Percentiles rank a stretch among this genome's conserved stretches.
Conservation (phyloP, 73 alveolate species). For the Paramecium tetraurelia region DNA sequence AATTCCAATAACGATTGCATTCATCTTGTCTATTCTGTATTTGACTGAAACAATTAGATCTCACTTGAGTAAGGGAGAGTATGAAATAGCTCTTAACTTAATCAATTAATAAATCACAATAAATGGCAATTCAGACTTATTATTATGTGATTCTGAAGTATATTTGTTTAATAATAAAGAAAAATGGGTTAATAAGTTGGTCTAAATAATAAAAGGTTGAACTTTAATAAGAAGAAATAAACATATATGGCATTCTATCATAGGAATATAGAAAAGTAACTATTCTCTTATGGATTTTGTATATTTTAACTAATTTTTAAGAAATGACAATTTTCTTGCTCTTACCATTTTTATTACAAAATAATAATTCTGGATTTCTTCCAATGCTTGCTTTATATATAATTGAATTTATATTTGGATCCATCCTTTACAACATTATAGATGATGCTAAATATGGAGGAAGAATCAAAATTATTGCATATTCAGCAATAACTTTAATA, state of each 20-base stretch:
- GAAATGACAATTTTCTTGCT: background rate
- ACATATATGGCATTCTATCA: background rate
- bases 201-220: background rate
- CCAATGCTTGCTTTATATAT: background rate
- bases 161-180: background rate
- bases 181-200: slow-evolving; percentile 25
- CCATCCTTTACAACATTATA: background rate
- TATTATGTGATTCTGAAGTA: background rate
- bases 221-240: background rate
- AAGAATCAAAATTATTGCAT: background rate
- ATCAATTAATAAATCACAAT: background rate
- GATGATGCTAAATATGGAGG: slow-evolving; percentile 30
- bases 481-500: background rate
- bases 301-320: background rate
- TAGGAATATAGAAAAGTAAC: background rate
- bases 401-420: background rate
- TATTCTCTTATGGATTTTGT: background rate
- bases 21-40: background rate
- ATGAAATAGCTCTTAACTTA: background rate
- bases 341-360: background rate
- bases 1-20: background rate
- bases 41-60: background rate
- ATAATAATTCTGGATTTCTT: background rate
- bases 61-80: background rate
- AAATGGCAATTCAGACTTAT: background rate